Percentiles rank a stretch among this genome's conserved stretches.
Evolutionary conservation across 345 rosid genomes (phyloP).

Genomic region (Melaleuca alternifolia): DNA sequence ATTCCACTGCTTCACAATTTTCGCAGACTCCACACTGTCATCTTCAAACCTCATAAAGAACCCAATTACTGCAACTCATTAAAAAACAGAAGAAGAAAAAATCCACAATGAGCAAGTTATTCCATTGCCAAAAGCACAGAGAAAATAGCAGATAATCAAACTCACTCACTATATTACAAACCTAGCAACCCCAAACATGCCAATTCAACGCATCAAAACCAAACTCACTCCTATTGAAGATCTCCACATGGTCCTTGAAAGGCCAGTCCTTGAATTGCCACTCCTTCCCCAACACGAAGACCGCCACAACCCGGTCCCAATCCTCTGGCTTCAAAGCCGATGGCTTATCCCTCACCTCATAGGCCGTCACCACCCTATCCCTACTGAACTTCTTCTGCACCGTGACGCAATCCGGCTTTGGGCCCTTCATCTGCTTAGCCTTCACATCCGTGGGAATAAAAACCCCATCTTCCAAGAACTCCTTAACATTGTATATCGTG

Average conservation of each 20-base stretch:
- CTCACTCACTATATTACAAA: neutral
- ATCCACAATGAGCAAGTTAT: neutral
- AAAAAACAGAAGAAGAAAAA: neutral
- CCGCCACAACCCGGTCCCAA: slow-evolving; percentile 93
- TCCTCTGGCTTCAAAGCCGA: slow-evolving; percentile 73
- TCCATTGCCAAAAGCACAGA: neutral
- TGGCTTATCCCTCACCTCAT: slow-evolving; percentile 93
- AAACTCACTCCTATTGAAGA: slow-evolving; percentile 77
- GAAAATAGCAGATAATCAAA: neutral
- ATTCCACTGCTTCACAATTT: slow-evolving; percentile 96
- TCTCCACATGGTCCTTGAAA: slow-evolving; percentile 88
- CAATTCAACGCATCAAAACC: neutral
- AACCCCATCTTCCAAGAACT: slow-evolving; percentile 86
- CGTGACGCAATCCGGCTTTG: slow-evolving; percentile 78
- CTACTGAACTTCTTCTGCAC: slow-evolving; percentile 98
- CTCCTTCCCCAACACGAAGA: slow-evolving; percentile 85
- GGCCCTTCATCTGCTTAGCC: slow-evolving; percentile 81
- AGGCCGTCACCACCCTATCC: slow-evolving; percentile 83
- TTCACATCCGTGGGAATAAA: slow-evolving; percentile 78
- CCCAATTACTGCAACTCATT: slow-evolving; percentile 62
- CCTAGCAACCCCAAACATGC: neutral
- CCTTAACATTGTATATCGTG: slow-evolving; percentile 88
- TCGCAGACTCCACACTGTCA: slow-evolving; percentile 89
- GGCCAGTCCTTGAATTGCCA: slow-evolving; percentile 99
- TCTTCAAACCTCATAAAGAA: slow-evolving; percentile 94